Evolutionary conservation across 176 grass and related monocot genomes (phyloP), one percentile per base, ranked within the genome.

Genomic region (Oropetium thomaeum): DNA sequence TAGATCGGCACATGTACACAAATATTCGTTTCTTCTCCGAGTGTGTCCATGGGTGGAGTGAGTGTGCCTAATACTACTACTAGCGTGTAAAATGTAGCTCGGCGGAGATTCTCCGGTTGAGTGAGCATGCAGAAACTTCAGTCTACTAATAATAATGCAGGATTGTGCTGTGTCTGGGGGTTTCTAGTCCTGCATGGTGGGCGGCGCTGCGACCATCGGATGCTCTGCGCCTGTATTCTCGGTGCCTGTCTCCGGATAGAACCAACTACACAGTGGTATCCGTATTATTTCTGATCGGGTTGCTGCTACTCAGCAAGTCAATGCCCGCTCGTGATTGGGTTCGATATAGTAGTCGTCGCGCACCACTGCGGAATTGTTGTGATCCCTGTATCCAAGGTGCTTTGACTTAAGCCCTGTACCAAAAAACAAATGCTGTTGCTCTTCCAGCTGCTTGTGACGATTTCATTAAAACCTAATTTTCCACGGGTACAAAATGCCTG

Each of bases 161-260:
- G 10, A 26, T 12, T 4, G 38, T 23, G 10, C 5, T 4, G 38
- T 23, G 10, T 17, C 0, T 16, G 9, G 19, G 10, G 15, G 0
- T 43, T 11, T 41, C 39, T n/a, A n/a, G n/a, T n/a, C n/a, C n/a
- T n/a, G n/a, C n/a, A n/a, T n/a, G n/a, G n/a, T n/a, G n/a, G n/a
- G n/a, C n/a, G n/a, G n/a, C n/a, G n/a, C 17, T 43, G 60, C 62
- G 34, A 62, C 64, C 84, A 69, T 81, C 48, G 79, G 85, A 82
- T 72, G 79, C 79, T 65, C 85, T 41, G 67, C 66, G 48, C 58
- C 73, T 7, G 67, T 17, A 33, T 73, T 73, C 60, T 10, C 51
- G 67, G 61, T 7, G 39, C 32, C 73, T 78, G 79, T 87, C 73
- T 66, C 67, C 32, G 73, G 32, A 47, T 39, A 58, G 19, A 70